These are phyloP conservation scores for Asterochloris sp. DNA, from an alignment of 139 green algal genomes.

Conservation along the genomic window DNA sequence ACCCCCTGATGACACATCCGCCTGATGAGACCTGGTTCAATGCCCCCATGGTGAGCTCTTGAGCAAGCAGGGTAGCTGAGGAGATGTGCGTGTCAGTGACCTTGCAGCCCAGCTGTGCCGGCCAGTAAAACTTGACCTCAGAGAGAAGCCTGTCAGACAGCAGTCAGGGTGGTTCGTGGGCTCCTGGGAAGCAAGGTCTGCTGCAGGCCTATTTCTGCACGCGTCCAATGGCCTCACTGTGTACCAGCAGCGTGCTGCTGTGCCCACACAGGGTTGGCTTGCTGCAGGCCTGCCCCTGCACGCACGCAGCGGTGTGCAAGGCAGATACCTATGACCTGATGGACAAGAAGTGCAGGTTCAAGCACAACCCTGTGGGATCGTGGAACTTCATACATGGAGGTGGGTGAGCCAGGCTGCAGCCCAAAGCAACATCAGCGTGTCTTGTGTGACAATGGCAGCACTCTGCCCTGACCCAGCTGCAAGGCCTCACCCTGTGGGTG, in stretches of 20 bases:
- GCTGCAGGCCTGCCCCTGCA: constrained; percentile 16
- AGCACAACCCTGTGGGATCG: background rate
- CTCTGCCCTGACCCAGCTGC: background rate
- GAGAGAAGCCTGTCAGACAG: background rate
- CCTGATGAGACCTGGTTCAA: constrained; percentile 3
- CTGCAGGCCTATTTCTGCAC: background rate
- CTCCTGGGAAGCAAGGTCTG: background rate
- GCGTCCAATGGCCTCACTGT: background rate
- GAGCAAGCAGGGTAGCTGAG: background rate
- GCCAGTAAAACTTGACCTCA: background rate
- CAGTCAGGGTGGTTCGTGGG: background rate
- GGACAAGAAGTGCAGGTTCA: background rate
- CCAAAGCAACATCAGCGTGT: background rate
- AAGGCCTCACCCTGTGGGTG: background rate
- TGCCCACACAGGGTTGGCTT: background rate
- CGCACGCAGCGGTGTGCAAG: background rate
- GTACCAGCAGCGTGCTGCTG: background rate
- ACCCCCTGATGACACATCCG: background rate
- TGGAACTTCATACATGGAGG: background rate
- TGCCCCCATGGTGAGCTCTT: background rate
- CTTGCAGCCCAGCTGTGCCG: background rate
- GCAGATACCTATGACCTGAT: constrained; percentile 6
- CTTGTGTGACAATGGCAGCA: background rate
- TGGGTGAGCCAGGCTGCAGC: background rate
- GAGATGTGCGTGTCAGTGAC: background rate